phyloP scores from a whole-genome alignment of 768 basidiomycete species.

The Leucogyrophana mollusca region DNA sequence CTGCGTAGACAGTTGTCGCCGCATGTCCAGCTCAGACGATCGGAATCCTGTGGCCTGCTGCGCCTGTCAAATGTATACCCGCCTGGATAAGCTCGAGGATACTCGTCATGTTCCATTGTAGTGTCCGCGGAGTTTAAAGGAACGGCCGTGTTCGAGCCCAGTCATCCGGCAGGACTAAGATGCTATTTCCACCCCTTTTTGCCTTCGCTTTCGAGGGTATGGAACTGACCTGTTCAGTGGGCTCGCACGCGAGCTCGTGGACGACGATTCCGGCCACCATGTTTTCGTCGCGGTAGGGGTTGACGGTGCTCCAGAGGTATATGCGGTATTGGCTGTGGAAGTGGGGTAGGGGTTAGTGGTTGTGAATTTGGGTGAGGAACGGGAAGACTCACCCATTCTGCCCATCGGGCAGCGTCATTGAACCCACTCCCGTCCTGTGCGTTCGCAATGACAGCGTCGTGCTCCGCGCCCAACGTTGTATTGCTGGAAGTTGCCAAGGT shows the following conservation, averaged over 20 bases:
- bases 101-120: no score
- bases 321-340: conserved; percentile 71
- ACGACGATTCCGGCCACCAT: conserved; percentile 97
- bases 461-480: conserved; percentile 90
- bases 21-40: no score
- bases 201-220: no score
- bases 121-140: no score
- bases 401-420: conserved; percentile 84
- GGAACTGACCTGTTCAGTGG: conserved; percentile 92
- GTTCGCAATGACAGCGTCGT: conserved; percentile 90
- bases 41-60: no score
- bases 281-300: conserved; percentile 92
- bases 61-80: no score
- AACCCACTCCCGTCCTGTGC: conserved; percentile 94
- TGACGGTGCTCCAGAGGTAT: conserved; percentile 93
- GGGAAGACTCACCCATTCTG: conserved; percentile 56
- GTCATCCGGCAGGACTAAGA: no score
- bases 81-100: no score
- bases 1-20: no score
- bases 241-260: conserved; percentile 84
- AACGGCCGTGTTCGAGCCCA: no score
- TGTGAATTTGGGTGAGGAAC: background rate
- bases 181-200: no score
- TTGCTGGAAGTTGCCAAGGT: conserved; percentile 94
- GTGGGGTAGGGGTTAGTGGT: background rate